Evolutionary conservation across 1,139 yeast genomes (phyloP).

Genomic region (Suhomyces panamericanus): DNA sequence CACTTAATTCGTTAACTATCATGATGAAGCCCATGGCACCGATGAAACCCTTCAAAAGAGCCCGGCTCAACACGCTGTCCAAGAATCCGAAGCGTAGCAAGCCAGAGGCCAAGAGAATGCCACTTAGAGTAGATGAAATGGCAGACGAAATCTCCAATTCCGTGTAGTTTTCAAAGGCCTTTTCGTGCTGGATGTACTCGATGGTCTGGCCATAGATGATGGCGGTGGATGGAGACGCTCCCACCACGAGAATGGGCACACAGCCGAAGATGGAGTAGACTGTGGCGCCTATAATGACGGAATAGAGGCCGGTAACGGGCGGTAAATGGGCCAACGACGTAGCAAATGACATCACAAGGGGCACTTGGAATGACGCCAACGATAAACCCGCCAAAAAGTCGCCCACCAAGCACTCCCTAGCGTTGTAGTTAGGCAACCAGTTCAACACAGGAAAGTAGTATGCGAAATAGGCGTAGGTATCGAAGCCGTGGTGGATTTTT

Average conservation of each 20-base stretch:
- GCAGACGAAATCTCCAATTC: conserved; percentile 29
- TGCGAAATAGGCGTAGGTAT: conserved; percentile 28
- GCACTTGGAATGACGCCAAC: conserved; percentile 36
- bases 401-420: conserved; percentile 21
- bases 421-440: conserved; percentile 33
- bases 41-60: conserved; percentile 35
- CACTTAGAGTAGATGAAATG: conserved; percentile 27
- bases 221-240: conserved; percentile 38
- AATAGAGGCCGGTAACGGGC: conserved; percentile 33
- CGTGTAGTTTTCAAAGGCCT: conserved; percentile 17
- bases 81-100: conserved; percentile 33
- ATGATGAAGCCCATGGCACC: conserved; percentile 40
- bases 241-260: conserved; percentile 37
- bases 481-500: conserved; percentile 15
- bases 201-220: conserved; percentile 33
- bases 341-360: conserved; percentile 38
- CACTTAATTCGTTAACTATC: conserved; percentile 32
- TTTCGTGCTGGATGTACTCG: conserved; percentile 22
- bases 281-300: conserved; percentile 30
- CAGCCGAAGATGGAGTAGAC: conserved; percentile 34
- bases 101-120: conserved; percentile 30
- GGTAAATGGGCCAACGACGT: conserved; percentile 36
- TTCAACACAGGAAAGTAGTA: conserved; percentile 35
- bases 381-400: conserved; percentile 37
- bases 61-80: conserved; percentile 33